Percentiles rank a stretch among this genome's conserved stretches.
Evolutionary conservation across 176 grass and related monocot genomes (phyloP).

Genomic region (Puya raimondii): DNA sequence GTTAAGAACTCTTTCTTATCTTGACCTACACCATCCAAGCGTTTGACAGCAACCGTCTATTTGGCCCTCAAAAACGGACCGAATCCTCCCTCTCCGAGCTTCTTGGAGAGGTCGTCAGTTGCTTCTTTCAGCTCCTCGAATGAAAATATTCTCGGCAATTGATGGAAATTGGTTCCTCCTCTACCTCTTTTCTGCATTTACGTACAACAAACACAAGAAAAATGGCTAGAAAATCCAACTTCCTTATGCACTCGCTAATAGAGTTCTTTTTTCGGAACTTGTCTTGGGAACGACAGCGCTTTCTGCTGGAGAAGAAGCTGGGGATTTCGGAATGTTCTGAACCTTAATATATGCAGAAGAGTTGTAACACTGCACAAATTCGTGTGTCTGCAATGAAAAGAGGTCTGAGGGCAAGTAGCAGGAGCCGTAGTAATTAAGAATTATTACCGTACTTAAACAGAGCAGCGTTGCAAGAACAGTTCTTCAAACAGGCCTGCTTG

Average conservation of each 20-base stretch:
- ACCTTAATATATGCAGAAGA: conserved; percentile 78
- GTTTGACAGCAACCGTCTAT: conserved; percentile 56
- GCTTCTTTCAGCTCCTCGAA: conserved; percentile 58
- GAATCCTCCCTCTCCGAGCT: conserved; percentile 80
- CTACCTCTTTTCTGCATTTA: conserved; percentile 23
- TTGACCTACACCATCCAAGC: conserved; percentile 48
- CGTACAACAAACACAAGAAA: conserved; percentile 22
- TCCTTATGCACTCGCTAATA: conserved; percentile 26
- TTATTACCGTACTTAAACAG: conserved; percentile 37
- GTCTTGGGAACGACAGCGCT: not conserved
- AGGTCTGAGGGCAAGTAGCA: conserved; percentile 49
- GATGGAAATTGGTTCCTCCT: conserved; percentile 44
- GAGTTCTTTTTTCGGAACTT: not conserved
- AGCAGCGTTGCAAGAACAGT: conserved; percentile 61
- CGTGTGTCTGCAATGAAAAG: conserved; percentile 52
- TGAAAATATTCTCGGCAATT: conserved; percentile 43
- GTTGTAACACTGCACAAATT: conserved; percentile 39
- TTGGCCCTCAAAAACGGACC: conserved; percentile 60
- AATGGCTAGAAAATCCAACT: conserved; percentile 16
- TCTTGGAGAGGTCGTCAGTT: conserved; percentile 66
- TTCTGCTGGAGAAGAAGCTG: not conserved
- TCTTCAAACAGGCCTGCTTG: conserved; percentile 52
- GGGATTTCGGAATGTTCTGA: conserved; percentile 26
- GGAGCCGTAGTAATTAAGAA: conserved; percentile 34
- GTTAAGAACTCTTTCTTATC: conserved; percentile 77